These are phyloP conservation scores for Raphidocelis subcapitata DNA, from an alignment of 139 green algal genomes.

Conservation along the genomic window DNA sequence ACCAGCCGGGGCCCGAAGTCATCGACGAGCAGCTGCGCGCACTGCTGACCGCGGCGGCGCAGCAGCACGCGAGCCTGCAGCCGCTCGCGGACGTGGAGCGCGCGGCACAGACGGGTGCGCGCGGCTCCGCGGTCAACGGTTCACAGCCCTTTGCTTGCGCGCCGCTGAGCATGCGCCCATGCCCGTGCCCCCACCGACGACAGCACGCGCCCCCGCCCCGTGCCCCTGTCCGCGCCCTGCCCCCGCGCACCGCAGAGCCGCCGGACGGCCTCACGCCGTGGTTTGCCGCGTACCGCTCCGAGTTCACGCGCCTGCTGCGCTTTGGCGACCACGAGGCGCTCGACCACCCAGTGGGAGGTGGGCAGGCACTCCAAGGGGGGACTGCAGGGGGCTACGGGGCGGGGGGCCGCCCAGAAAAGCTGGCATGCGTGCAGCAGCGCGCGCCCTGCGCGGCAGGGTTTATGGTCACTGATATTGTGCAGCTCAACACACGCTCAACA, in stretches of 20 bases:
- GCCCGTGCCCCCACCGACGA: not conserved
- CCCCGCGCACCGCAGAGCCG: not conserved
- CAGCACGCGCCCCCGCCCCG: not conserved
- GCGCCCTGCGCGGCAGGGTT: too few relatives aligned
- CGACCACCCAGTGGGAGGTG: conserved; percentile 81
- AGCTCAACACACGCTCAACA: too few relatives aligned
- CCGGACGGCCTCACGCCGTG: conserved; percentile 60
- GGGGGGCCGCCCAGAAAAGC: too few relatives aligned
- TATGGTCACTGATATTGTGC: too few relatives aligned
- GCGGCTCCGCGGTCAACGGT: too few relatives aligned
- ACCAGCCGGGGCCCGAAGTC: conserved; percentile 64
- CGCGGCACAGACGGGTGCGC: conserved; percentile 6
- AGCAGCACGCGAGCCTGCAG: conserved; percentile 28
- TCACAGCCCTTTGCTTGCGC: too few relatives aligned
- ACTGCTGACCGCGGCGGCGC: conserved; percentile 43
- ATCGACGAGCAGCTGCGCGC: conserved; percentile 60
- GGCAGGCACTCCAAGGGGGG: not conserved
- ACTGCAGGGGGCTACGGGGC: too few relatives aligned
- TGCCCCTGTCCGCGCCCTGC: not conserved
- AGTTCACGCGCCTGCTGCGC: conserved; percentile 73
- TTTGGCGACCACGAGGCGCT: conserved; percentile 87
- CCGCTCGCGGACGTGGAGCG: conserved; percentile 23
- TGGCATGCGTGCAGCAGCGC: too few relatives aligned
- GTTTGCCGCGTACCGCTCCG: conserved; percentile 71
- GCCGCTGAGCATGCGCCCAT: too few relatives aligned